Base-by-base conservation (phyloP, 73 alveolate species). In the Diophrys appendiculata region DNA sequence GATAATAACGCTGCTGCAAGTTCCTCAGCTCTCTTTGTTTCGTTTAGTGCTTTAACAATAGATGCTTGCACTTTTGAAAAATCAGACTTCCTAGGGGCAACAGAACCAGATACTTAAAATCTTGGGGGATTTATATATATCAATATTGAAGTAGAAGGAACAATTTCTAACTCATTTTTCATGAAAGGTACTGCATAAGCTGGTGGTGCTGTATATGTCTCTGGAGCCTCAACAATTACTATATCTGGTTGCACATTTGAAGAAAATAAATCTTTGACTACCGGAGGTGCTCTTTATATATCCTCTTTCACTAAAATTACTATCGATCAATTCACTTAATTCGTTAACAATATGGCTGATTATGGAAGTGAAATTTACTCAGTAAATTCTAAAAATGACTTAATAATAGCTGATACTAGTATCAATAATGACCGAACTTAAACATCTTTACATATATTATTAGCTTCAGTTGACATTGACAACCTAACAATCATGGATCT, bases 231-330 rank as follows among this genome's bases (percentile, higher is more conserved):
- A 2, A 27, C 32, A 11, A 33, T 80, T 13, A 25, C 33, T 0
- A 80, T 80, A 23, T 34, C 32, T 11, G 52, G 54, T 1, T 24
- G 76, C 24, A 31, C 28, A 22, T 70, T 80, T 71, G 1, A 29
- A 1, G 35, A 80, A 3, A 70, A 71, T 52, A 13, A 31, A 33
- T 81, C 88, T 14, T 33, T 28, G 33, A 26, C 52, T 23, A 23
- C 52, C 23, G 88, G 88, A 1, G 88, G 88, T 26, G 88, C 88
- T 8, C 52, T 80, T 23, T 80, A 35, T 80, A 82, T 76, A 11
- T 43, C 60, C 60, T 11, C n/a, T 43, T 43, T 43, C 60, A 18
- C 60, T 11, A 11, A 5, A 43, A 11, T 43, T 5, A 43, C 60
- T 43, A 43, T 43, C 5, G 60, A 43, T 18, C 18, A 43, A 43